Evolutionary conservation across 2,329 filamentous ascomycete genomes (phyloP), one percentile per base, ranked within the genome.

Genomic region (Rhynchosporium agropyri): DNA sequence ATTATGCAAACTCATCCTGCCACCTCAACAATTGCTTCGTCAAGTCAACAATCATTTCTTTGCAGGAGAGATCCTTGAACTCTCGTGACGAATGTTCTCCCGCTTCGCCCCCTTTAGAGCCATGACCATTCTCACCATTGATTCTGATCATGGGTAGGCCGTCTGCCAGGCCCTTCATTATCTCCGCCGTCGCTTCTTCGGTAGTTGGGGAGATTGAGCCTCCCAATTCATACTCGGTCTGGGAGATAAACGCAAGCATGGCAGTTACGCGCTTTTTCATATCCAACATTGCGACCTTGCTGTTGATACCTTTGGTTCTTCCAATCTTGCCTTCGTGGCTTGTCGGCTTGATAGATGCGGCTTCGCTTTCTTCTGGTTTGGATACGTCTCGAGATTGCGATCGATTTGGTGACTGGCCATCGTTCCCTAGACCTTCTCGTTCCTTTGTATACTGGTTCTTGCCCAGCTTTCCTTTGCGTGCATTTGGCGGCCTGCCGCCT

Each of bases 191-290:
- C 46, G 57, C 68, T 67, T 81, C 76, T 70, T 80, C 75, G 48
- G 73, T 75, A 53, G 77, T 76, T 42, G 77, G 76, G 28, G 77
- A 71, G 59, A 76, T 73, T 6, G 77, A 80, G 75, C 88, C 89
- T 36, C 84, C 86, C 77, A 96, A 84, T 72, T 97, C 93, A 6
- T 96, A 82, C 75, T 97, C 92, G 62, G 92, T 94, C 68, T 91
- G 87, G 3, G 90, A 89, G 67, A 97, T 97, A 73, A 94, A 97
- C 69, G 95, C 92, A 63, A 96, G 83, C 73, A 97, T 96, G 26
- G 85, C 89, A 3, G 90, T 85, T 5, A 93, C 91, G 9, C 92
- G 88, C 67, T 90, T 86, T 77, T 90, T 91, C 86, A 96, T 92
- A 73, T 97, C 92, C 64, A 88, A 88, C 87, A 96, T 90, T 33